Evolutionary conservation across 2,329 filamentous ascomycete species (phyloP).

Genomic region (Fusarium austroafricanum): DNA sequence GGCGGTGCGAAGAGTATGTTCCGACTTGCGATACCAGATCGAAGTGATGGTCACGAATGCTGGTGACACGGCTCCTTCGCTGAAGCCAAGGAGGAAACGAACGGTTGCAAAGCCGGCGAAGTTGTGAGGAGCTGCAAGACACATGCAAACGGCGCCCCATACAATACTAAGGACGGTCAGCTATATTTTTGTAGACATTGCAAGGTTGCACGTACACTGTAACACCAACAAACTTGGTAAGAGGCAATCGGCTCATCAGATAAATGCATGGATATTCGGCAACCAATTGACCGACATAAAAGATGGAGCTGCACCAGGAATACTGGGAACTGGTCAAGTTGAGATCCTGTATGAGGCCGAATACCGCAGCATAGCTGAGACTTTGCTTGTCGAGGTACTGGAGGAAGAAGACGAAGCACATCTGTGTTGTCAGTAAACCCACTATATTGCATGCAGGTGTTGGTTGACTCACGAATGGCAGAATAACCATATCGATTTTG

Average conservation of each 20-base stretch:
- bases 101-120: neutral
- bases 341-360: neutral
- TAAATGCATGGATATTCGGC: neutral
- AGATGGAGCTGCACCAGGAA: neutral
- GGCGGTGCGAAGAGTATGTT: constrained; percentile 2
- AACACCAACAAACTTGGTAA: constrained; percentile 1
- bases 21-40: constrained; percentile 2
- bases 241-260: neutral
- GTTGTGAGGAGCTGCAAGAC: neutral
- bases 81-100: constrained; percentile 5
- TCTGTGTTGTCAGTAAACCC: neutral
- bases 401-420: constrained; percentile 1
- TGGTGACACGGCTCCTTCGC: constrained; percentile 1
- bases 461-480: neutral
- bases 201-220: neutral
- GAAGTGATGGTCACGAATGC: constrained; percentile 4
- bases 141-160: neutral
- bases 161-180: neutral
- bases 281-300: neutral
- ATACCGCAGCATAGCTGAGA: neutral
- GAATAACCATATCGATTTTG: neutral
- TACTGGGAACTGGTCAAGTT: neutral
- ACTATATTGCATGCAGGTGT: too few species aligned
- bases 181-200: rapidly evolving
- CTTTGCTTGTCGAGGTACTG: constrained; percentile 6